Evolutionary conservation across 805 yeast species (phyloP).

Genomic region (Suhomyces vadensis): DNA sequence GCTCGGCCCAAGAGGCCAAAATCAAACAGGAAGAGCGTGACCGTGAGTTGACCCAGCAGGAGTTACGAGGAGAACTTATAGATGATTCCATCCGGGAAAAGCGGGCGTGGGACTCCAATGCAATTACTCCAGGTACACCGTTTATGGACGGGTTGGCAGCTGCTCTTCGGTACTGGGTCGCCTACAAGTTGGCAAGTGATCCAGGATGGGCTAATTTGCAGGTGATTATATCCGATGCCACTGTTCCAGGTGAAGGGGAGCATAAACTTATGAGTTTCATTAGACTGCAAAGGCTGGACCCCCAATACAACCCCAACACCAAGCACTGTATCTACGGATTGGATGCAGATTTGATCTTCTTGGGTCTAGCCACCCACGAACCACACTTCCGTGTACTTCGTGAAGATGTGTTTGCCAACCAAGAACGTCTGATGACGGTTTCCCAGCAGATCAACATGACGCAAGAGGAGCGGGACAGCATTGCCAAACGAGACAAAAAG

Average conservation of each 20-base stretch:
- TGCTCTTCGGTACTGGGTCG: constrained; percentile 87
- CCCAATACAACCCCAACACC: constrained; percentile 88
- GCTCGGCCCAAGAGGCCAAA: constrained; percentile 88
- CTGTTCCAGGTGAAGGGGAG: constrained; percentile 99
- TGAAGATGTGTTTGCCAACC: constrained; percentile 94
- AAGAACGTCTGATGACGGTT: constrained; percentile 46
- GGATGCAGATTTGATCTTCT: constrained; percentile 95
- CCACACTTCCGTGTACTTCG: constrained; percentile 93
- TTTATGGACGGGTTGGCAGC: constrained; percentile 89
- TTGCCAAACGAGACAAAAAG: constrained; percentile 47
- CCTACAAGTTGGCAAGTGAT: constrained; percentile 81
- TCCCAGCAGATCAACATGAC: constrained; percentile 58
- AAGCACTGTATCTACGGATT: constrained; percentile 95
- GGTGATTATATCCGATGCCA: constrained; percentile 90
- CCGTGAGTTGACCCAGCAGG: constrained; percentile 57
- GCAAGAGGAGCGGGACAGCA: constrained; percentile 51
- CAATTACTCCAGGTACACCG: constrained; percentile 98
- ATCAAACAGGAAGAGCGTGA: constrained; percentile 72
- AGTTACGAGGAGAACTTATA: constrained; percentile 67
- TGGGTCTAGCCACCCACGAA: constrained; percentile 96
- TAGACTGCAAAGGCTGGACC: constrained; percentile 83
- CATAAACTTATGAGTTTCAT: constrained; percentile 97
- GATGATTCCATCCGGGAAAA: constrained; percentile 74
- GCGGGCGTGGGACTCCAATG: constrained; percentile 91
- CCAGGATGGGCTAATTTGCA: constrained; percentile 93